Conservation (phyloP, 805 yeast genomes). For the Nakazawaea peltata region DNA sequence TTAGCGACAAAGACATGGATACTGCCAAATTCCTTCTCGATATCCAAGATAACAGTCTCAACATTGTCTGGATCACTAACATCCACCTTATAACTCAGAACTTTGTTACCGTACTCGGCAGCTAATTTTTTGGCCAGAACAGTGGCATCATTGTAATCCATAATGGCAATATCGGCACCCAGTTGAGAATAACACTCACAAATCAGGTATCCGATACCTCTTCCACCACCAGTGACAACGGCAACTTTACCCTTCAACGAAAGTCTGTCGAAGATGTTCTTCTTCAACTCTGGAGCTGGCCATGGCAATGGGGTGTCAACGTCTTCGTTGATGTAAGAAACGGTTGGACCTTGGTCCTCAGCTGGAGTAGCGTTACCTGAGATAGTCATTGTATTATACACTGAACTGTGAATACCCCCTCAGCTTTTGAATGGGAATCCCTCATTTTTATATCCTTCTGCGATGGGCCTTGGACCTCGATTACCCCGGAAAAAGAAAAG, state of each 20-base stretch:
- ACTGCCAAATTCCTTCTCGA: slow-evolving; percentile 29
- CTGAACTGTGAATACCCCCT: neutral
- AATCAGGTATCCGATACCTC: slow-evolving; percentile 76
- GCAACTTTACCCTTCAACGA: slow-evolving; percentile 79
- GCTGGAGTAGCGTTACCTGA: neutral
- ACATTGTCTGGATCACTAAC: slow-evolving; percentile 25
- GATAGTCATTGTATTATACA: slow-evolving; percentile 3
- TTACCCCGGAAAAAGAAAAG: too few species aligned
- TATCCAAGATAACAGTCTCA: slow-evolving; percentile 19
- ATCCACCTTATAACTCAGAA: slow-evolving; percentile 16
- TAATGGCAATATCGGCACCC: slow-evolving; percentile 69
- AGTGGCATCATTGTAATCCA: slow-evolving; percentile 25
- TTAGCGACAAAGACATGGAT: slow-evolving; percentile 35
- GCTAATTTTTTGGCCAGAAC: slow-evolving; percentile 27
- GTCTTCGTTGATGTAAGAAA: slow-evolving; percentile 10
- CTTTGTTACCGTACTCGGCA: slow-evolving; percentile 25
- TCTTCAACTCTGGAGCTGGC: slow-evolving; percentile 40
- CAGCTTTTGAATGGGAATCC: too few species aligned
- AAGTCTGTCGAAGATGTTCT: slow-evolving; percentile 56
- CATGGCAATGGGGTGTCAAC: slow-evolving; percentile 35
- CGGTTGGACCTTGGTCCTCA: neutral
- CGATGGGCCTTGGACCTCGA: too few species aligned
- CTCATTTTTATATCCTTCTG: too few species aligned
- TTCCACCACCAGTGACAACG: slow-evolving; percentile 76
- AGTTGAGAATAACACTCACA: slow-evolving; percentile 83